Evolutionary conservation across 805 yeast genomes (phyloP), one percentile per base, ranked within the genome.

Genomic region (Pichia scutulata): DNA sequence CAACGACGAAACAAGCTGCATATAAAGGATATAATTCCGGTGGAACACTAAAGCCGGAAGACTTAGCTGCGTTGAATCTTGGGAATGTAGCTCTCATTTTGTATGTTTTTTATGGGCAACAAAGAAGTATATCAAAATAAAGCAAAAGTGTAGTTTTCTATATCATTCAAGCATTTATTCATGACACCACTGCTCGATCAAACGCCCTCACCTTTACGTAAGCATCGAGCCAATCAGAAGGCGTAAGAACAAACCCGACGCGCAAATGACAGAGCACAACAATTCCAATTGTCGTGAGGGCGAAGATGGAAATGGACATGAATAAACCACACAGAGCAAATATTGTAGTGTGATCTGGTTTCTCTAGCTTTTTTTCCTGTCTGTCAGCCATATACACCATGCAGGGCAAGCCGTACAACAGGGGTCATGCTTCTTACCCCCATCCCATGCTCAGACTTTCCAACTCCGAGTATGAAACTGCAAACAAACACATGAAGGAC

Each of bases 11-110:
- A 71, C 78, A 73, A 39, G 81, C 82, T 36, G 75, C 68, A 59
- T 77, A 77, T 56, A 79, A 69, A 62, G 84, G 84, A 52, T 80
- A 75, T 60, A 79, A 65, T 67, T 79, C 84, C 49, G 78, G 74
- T 60, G 83, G 83, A 49, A 78, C 48, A 25, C 19, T 21, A 46
- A 53, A 53, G 70, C 75, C 22, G 13, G 52, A 43, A 16, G 39
- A 13, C 18, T 33, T 28, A 28, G 45, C 47, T 21, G 47, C 37
- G 37, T 28, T 41, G 60, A 74, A 67, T 54, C 71, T 61, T 52
- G 70, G 63, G 65, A 68, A 71, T 55, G 80, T 64, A 47, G 79
- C 70, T 76, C 81, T 77, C 79, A 77, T 76, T 55, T 52, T 57
- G 41, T 21, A 25, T 42, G 28, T 12, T 28, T 12, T 28, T 16